Conservation (phyloP, 495 filamentous ascomycete genomes). For the Evernia prunastri region DNA sequence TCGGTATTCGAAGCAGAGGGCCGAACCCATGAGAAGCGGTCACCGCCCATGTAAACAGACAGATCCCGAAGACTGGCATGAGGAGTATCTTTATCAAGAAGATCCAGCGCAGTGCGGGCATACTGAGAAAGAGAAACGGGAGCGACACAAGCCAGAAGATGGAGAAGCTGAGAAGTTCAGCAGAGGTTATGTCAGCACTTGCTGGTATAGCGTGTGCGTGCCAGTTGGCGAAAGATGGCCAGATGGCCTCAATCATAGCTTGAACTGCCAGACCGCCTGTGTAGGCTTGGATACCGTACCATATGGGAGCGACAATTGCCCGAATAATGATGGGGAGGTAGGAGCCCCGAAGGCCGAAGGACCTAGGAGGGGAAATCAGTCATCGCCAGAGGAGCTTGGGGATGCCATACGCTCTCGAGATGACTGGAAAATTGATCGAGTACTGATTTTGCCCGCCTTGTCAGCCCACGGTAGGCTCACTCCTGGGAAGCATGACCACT, state of each 20-base stretch:
- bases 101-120: conserved; percentile 49
- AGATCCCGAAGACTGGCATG: conserved; percentile 46
- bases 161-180: conserved; percentile 33
- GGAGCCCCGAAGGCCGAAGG: conserved; percentile 9
- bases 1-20: conserved; percentile 16
- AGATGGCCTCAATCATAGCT: conserved; percentile 49
- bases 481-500: background rate
- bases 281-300: conserved; percentile 34
- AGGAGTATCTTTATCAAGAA: conserved; percentile 50
- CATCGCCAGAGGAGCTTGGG: no score
- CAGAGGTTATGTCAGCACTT: conserved; percentile 38
- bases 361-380: background rate
- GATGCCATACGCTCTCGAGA: conserved; percentile 14
- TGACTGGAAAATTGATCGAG: conserved; percentile 16
- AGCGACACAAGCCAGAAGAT: conserved; percentile 42
- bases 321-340: conserved; percentile 10
- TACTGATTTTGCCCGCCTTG: background rate
- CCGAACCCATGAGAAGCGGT: conserved; percentile 28
- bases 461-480: background rate
- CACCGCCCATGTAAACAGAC: conserved; percentile 48
- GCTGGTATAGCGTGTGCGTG: conserved; percentile 36
- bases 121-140: conserved; percentile 43
- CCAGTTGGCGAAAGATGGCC: conserved; percentile 43
- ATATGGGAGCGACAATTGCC: conserved; percentile 12
- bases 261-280: conserved; percentile 45